Percentiles rank a stretch among this genome's conserved stretches.
These are phyloP conservation scores for Panus rudis DNA, from an alignment of 768 basidiomycete species.

Conservation along the genomic window DNA sequence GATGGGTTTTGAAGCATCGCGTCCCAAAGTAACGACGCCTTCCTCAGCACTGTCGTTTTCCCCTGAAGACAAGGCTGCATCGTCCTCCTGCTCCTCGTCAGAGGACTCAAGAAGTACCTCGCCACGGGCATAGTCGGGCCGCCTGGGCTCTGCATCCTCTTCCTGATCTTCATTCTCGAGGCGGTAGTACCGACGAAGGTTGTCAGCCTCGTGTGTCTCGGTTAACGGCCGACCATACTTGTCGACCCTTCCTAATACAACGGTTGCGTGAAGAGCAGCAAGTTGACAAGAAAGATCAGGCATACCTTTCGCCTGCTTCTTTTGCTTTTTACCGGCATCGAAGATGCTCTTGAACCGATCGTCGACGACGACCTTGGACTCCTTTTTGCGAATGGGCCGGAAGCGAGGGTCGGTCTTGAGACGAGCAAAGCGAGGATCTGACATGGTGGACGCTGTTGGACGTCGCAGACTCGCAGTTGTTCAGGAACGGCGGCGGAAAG, in stretches of 20 bases:
- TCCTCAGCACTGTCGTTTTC: constrained; percentile 36
- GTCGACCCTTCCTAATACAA: constrained; percentile 58
- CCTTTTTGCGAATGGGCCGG: constrained; percentile 71
- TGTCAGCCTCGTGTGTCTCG: constrained; percentile 64
- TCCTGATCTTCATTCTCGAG: constrained; percentile 43
- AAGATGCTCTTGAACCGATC: constrained; percentile 86
- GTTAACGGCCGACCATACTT: constrained; percentile 81
- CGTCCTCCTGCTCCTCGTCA: constrained; percentile 53
- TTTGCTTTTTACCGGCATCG: constrained; percentile 36
- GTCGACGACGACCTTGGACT: constrained; percentile 82
- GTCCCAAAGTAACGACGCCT: constrained; percentile 46
- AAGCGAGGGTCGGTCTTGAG: constrained; percentile 92
- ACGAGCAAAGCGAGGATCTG: constrained; percentile 83
- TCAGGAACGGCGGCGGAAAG: too few relatives aligned
- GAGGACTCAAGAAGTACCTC: constrained; percentile 85
- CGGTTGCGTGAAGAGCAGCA: constrained; percentile 2
- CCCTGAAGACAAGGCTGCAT: constrained; percentile 24
- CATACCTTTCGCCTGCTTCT: constrained; percentile 22
- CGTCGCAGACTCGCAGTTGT: too few relatives aligned
- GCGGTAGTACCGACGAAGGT: constrained; percentile 75
- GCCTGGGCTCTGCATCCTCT: constrained; percentile 22
- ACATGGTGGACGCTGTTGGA: constrained; percentile 44
- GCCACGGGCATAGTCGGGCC: constrained; percentile 85
- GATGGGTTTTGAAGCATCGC: constrained; percentile 36
- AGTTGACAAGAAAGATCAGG: constrained; percentile 5